phyloP scores from a whole-genome alignment of 2,329 filamentous ascomycete species.

The Thelonectria discophora region DNA sequence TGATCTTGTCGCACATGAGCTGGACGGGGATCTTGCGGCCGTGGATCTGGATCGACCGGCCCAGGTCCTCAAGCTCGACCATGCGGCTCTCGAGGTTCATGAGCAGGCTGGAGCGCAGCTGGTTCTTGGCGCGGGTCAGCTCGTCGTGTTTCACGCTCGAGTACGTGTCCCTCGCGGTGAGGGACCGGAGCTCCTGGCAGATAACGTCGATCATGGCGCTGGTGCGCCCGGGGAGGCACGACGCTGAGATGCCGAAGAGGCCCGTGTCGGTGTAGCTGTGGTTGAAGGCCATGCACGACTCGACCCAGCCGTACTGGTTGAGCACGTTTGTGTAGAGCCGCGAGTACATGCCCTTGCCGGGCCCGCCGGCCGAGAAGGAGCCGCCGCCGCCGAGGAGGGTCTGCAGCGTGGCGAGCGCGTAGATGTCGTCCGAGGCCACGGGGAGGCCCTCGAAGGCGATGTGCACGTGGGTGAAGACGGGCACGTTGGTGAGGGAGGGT shows the following conservation, averaged over 20 bases:
- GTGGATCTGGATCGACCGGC: constrained; percentile 95
- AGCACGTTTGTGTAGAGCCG: constrained; percentile 97
- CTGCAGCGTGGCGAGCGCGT: constrained; percentile 93
- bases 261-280: constrained; percentile 97
- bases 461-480: constrained; percentile 90
- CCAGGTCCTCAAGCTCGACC: constrained; percentile 96
- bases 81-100: constrained; percentile 99
- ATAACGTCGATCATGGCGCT: constrained; percentile 92
- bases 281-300: constrained; percentile 95
- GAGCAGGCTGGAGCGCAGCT: constrained; percentile 85
- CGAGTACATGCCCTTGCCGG: constrained; percentile 99
- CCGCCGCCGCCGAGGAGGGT: constrained; percentile 95
- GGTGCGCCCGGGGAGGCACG: constrained; percentile 81
- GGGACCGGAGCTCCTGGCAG: constrained; percentile 84
- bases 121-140: constrained; percentile 95
- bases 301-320: constrained; percentile 97
- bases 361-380: constrained; percentile 95
- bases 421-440: constrained; percentile 91
- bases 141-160: constrained; percentile 76
- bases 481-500: constrained; percentile 75
- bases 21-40: constrained; percentile 89
- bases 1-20: constrained; percentile 92
- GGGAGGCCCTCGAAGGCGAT: constrained; percentile 95
- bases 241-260: constrained; percentile 91
- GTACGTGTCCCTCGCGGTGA: constrained; percentile 81